These are phyloP conservation scores for Leptodermis oblonga DNA, from an alignment of 257 asterid species.

Conservation along the genomic window DNA sequence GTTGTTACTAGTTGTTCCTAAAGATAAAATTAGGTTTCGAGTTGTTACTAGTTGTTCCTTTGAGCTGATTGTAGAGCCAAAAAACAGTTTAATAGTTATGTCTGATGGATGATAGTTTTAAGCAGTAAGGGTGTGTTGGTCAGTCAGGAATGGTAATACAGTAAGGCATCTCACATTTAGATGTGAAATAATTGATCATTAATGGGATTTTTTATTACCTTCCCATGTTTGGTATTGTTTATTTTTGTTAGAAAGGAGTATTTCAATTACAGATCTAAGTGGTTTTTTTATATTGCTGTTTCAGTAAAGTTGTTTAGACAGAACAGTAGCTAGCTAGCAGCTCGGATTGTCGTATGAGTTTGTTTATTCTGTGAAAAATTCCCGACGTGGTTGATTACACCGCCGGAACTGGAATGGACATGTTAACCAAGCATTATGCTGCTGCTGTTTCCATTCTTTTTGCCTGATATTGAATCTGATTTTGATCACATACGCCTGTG, in stretches of 20 bases:
- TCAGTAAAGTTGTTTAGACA: too few species aligned
- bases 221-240: too few species aligned
- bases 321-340: too few species aligned
- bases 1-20: background rate
- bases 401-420: slow-evolving; percentile 86
- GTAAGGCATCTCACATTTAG: background rate
- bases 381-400: slow-evolving; percentile 88
- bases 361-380: too few species aligned
- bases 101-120: background rate
- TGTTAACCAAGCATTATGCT: slow-evolving; percentile 73
- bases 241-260: too few species aligned
- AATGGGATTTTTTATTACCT: too few species aligned
- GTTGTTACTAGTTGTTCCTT: background rate
- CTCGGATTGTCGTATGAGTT: too few species aligned
- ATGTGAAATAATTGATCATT: too few species aligned
- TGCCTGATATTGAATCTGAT: slow-evolving; percentile 90
- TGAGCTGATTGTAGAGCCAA: background rate
- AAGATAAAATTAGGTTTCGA: background rate
- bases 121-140: background rate
- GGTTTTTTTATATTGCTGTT: too few species aligned
- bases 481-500: too few species aligned
- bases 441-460: slow-evolving; percentile 85
- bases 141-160: background rate
- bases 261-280: too few species aligned
- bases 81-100: background rate